These are phyloP conservation scores for Tylopilus felleus DNA, from an alignment of 768 basidiomycete genomes.

Conservation along the genomic window DNA sequence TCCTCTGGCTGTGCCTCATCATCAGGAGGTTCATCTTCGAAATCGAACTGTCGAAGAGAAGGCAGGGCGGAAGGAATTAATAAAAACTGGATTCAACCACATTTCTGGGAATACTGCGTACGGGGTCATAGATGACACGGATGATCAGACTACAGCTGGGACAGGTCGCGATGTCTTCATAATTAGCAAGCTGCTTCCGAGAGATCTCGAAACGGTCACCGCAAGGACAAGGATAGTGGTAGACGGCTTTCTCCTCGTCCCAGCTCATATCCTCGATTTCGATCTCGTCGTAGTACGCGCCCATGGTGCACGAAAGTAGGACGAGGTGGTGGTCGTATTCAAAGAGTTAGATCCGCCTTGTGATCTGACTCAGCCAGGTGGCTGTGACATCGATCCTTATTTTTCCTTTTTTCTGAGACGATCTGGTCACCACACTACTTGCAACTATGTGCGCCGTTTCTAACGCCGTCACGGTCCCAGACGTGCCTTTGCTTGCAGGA, in stretches of 20 bases:
- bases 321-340: background rate
- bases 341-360: background rate
- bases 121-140: constrained; percentile 91
- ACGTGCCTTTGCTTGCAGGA: background rate
- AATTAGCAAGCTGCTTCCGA: constrained; percentile 76
- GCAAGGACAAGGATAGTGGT: constrained; percentile 96
- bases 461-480: no score
- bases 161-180: constrained; percentile 93
- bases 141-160: constrained; percentile 95
- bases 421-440: no score
- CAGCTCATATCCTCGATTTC: constrained; percentile 97
- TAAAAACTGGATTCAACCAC: constrained; percentile 3
- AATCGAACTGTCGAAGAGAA: constrained; percentile 59
- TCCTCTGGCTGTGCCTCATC: constrained; percentile 34
- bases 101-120: constrained; percentile 40
- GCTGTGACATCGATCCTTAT: constrained; percentile 2
- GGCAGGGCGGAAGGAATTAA: background rate
- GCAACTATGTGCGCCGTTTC: no score
- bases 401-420: background rate
- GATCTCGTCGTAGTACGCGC: constrained; percentile 92
- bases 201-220: constrained; percentile 98
- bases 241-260: constrained; percentile 79
- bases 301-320: constrained; percentile 43
- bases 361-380: constrained; percentile 7
- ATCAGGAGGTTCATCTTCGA: constrained; percentile 71